These are phyloP conservation scores for Plasmodium inui DNA, from an alignment of 169 alveolate genomes.

Conservation along the genomic window DNA sequence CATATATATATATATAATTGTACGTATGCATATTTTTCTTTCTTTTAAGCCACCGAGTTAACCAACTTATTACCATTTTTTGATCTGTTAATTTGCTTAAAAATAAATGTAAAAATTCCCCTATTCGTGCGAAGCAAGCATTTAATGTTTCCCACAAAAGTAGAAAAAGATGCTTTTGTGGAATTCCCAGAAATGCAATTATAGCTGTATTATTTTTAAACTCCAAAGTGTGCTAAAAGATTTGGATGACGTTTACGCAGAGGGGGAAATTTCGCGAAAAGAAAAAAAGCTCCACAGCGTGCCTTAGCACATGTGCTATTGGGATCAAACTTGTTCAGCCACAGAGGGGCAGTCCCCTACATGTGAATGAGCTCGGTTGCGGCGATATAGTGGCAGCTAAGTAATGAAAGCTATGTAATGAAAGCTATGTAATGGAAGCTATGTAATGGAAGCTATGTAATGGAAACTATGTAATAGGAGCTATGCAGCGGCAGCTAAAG, in stretches of 20 bases:
- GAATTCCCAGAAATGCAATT: neutral
- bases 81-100: conserved; percentile 4
- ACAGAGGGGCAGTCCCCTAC: neutral
- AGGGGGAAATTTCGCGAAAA: neutral
- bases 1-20: neutral
- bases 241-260: neutral
- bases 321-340: neutral
- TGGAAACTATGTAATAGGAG: too few species aligned
- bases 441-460: too few species aligned
- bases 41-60: neutral
- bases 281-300: neutral
- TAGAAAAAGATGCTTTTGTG: neutral
- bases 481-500: neutral
- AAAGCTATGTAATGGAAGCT: neutral
- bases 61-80: neutral
- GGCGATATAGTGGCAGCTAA: neutral
- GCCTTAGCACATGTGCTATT: neutral
- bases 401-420: too few species aligned
- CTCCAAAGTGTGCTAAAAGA: neutral
- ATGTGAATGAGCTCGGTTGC: neutral
- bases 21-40: neutral
- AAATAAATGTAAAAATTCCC: neutral
- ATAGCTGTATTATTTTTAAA: neutral
- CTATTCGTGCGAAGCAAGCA: neutral
- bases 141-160: neutral